Base-by-base conservation (phyloP, 2,329 filamentous ascomycete species). In the Aspergillus latus region DNA sequence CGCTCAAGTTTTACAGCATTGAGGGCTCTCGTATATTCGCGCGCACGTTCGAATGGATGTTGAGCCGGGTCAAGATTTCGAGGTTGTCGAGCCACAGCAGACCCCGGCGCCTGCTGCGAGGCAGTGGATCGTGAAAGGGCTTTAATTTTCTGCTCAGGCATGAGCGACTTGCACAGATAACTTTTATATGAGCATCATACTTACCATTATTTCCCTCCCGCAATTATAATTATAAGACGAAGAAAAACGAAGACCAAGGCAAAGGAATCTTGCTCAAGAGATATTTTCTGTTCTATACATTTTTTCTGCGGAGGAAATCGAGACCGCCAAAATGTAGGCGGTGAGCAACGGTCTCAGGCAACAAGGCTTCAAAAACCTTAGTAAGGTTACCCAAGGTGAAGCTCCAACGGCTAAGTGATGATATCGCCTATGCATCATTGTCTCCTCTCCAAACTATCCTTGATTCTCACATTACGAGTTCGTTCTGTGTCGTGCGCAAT, bases 1-100 rank as follows among this genome's bases (percentile, higher is more conserved):
- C 92, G 88, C 76, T 96, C 91, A 59, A 97, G 78, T 74, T 97
- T 97, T 57, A 92, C 91, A 28, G 92, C 92, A 84, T 91, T 89
- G 59, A 90, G 78, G 9, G 88, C 87, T 64, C 87, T 78, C 11
- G 87, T 90, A 71, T 92, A 93, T 77, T 96, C 92, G 73, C 92
- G 82, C 46, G 92, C 92, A 68, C 91, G 83, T 76, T 96, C 92
- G 75, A 97, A 96, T 2, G 90, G 92, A 76, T 96, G 92, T 58
- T 93, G 83, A 42, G 89, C 87, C 29, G 92, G 89, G 76, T 96
- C 90, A 67, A 95, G 81, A 69, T 80, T 78, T 63, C 75, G 72
- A 73, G 74, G 74, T 63, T 79, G 74, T 62, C 74, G 76, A 58
- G 75, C 68, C 42, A 74, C 72, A 63, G 70, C 69, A 39, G 77